Base-by-base conservation (phyloP, 139 green algal species). In the Picochlorum sp. region DNA sequence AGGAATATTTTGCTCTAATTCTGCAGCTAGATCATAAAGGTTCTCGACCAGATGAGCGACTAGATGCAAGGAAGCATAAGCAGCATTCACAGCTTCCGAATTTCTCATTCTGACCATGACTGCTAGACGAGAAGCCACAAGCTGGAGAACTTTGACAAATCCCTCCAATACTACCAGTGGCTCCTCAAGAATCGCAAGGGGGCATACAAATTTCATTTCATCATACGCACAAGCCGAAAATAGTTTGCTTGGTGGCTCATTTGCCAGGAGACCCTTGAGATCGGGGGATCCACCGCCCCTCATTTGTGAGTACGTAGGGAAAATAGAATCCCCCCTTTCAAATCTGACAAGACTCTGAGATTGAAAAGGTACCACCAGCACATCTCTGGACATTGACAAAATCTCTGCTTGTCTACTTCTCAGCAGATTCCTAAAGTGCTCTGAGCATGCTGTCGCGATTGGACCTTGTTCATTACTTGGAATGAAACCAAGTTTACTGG, bases 401-500 rank as follows among this genome's bases (percentile, higher is more conserved):
- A 47, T n/a, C 1, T 47, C 5, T 47, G 39, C 39, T 20, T n/a
- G 20, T n/a, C 22, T 47, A 8, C 4, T 47, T n/a, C 22, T 47
- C 12, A 47, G 22, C 20, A 47, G 20, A 6, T 47, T n/a, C 39
- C 39, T 47, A 5, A 47, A 16, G 22, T 47, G 22, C 3, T 47
- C 39, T 18, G 22, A 25, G 39, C 16, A 45, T 45, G 39, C 39
- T 14, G 10, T 30, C 22, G 41, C 41, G 22, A 57, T 52, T 2
- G 43, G 52, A 9, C 52, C 25, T 14, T 53, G 7, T 14, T 13
- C 3, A 33, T 14, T 33, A 33, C 13, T 52, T 8, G 25, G 30
- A 16, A 61, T 43, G 49, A 68, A 59, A 22, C 55, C 59, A 28
- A 73, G 43, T 20, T 57, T 67, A 8, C 56, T 50, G 18, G 66